These are phyloP conservation scores for Trichoderma breve DNA, from an alignment of 2,329 filamentous ascomycete genomes.

Conservation along the genomic window DNA sequence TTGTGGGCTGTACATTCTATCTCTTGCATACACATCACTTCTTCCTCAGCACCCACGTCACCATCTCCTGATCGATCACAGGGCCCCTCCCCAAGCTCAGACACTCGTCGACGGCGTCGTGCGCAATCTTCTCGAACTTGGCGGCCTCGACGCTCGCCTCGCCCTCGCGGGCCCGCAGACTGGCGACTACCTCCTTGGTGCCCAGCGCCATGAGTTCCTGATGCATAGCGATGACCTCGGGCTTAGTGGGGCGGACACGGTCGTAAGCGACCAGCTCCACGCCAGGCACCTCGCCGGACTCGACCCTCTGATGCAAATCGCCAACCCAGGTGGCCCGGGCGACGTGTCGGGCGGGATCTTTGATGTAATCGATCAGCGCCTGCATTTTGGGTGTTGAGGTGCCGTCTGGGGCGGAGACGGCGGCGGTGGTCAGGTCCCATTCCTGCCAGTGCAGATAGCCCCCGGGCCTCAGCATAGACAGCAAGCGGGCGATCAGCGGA, in stretches of 20 bases:
- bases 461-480: neutral
- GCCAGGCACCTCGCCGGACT: neutral
- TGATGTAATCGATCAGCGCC: neutral
- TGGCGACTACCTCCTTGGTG: neutral
- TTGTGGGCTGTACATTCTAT: neutral
- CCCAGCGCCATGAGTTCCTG: neutral
- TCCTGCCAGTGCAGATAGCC: neutral
- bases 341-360: neutral
- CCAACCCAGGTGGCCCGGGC: neutral
- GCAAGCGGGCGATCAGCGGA: neutral
- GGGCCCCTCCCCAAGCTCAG: neutral
- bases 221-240: neutral
- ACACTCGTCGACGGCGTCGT: neutral
- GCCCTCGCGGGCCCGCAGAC: neutral
- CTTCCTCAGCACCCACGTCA: neutral
- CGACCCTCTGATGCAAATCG: neutral
- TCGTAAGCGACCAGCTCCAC: neutral
- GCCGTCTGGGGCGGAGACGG: constrained; percentile 7
- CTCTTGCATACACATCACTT: neutral
- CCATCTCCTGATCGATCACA: neutral
- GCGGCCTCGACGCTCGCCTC: neutral
- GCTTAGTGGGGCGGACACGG: neutral
- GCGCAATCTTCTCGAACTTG: neutral
- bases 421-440: constrained; percentile 6
- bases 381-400: neutral